Evolutionary conservation across 306 rosid genomes (phyloP), one percentile per base, ranked within the genome.

Genomic region (Cotoneaster glaucophyllus): DNA sequence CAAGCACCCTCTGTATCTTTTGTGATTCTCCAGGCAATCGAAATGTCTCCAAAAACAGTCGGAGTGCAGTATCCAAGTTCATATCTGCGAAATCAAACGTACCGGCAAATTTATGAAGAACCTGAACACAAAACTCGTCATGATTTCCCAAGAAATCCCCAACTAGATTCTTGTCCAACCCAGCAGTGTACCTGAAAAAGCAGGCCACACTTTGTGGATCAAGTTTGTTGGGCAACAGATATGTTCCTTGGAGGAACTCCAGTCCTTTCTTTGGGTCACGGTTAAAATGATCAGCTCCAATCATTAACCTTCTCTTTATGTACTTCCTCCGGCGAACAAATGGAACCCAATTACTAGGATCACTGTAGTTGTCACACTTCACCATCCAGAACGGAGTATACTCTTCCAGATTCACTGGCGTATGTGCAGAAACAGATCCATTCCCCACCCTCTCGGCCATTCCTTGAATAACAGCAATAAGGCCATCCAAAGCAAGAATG

Each of bases 191-290:
- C 85, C 99, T 87, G 88, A 92, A 95, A 89, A 95, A 95, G 88
- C 97, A 92, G 65, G 99, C 99, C 81, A 95, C 99, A 68, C 99
- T 95, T 84, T 92, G 93, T 64, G 99, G 99, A 81, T 95, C 99
- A 82, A 95, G 99, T 90, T 95, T 90, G 79, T 90, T 91, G 52
- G 99, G 99, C 87, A 95, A 86, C 84, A 95, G 99, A 82, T 92
- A 97, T 28, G 93, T 88, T 90, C 97, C 99, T 82, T 95, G 99
- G 68, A 95, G 97, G 81, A 92, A 95, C 83, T 95, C 99, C 39
- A 95, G 84, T 78, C 99, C 99, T 89, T 95, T 95, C 85, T 95
- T 95, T 58, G 99, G 99, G 82, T 95, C 99, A 67, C 97, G 97
- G 81, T 95, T 95, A 77, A 92, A 95, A 88, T 95, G 99, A 84